Evolutionary conservation across 2,329 filamentous ascomycete species (phyloP).

Genomic region (Whalleya microplaca): DNA sequence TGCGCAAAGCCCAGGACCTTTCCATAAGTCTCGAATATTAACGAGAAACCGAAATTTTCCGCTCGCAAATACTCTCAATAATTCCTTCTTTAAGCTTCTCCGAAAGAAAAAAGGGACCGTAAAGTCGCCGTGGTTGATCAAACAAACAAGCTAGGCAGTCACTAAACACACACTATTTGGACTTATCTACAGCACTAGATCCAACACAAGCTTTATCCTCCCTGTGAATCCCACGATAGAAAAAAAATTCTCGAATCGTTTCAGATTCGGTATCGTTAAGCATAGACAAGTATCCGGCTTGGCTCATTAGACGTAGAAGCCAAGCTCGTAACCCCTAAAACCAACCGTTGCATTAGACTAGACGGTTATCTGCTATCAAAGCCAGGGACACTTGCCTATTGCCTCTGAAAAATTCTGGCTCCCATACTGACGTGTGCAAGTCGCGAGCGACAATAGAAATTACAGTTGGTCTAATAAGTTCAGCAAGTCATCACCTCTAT

Average conservation of each 20-base stretch:
- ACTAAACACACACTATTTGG: neutral
- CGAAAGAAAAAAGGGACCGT: neutral
- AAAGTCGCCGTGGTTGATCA: neutral
- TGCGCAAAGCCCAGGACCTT: too few relatives aligned
- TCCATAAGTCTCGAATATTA: too few relatives aligned
- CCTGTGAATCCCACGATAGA: neutral
- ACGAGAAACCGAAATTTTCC: too few relatives aligned
- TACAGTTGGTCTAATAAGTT: too few relatives aligned
- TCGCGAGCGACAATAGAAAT: too few relatives aligned
- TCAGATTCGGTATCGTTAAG: neutral
- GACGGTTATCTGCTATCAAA: neutral
- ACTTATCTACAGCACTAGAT: neutral
- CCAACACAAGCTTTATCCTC: neutral
- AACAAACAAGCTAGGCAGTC: neutral
- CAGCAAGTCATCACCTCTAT: too few relatives aligned
- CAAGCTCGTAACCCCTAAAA: neutral
- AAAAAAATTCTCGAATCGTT: neutral
- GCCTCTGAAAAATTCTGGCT: too few relatives aligned
- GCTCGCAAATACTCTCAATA: too few relatives aligned
- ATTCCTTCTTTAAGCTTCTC: too few relatives aligned
- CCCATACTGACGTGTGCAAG: too few relatives aligned
- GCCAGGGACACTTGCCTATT: too few relatives aligned
- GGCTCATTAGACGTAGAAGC: neutral
- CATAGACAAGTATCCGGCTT: neutral
- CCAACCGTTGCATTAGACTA: neutral